Evolutionary conservation across 1,284 basidiomycete genomes (phyloP).

Genomic region (Cystobasidiaceae sp.): DNA sequence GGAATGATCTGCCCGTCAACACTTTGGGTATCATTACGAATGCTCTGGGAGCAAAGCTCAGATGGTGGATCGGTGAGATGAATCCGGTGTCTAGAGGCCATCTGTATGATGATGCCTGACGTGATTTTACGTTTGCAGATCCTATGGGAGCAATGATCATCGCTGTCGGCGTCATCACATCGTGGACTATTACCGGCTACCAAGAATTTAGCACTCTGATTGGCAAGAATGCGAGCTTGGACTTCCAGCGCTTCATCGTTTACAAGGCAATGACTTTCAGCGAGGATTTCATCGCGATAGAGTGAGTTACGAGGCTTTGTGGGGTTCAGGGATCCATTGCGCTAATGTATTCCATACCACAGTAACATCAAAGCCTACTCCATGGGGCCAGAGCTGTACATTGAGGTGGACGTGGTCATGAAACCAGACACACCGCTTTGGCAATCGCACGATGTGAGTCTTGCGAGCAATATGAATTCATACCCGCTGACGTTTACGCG

Average conservation of each 20-base stretch:
- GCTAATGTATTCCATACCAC: neutral
- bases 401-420: slow-evolving; percentile 94
- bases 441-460: slow-evolving; percentile 71
- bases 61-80: slow-evolving; percentile 68
- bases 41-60: slow-evolving; percentile 74
- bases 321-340: neutral
- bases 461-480: neutral
- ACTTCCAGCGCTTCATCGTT: slow-evolving; percentile 82
- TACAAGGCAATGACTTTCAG: slow-evolving; percentile 86
- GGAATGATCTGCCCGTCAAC: slow-evolving; percentile 41
- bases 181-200: slow-evolving; percentile 56
- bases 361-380: slow-evolving; percentile 42
- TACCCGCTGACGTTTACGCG: neutral
- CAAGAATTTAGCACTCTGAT: slow-evolving; percentile 78
- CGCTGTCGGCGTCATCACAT: slow-evolving; percentile 68
- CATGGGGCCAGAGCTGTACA: slow-evolving; percentile 68
- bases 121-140: slow-evolving; percentile 56
- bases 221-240: slow-evolving; percentile 82
- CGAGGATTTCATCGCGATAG: slow-evolving; percentile 58
- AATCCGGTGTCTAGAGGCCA: slow-evolving; percentile 48
- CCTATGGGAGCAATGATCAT: slow-evolving; percentile 56
- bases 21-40: slow-evolving; percentile 69
- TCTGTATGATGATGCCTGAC: slow-evolving; percentile 50
- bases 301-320: slow-evolving; percentile 2
- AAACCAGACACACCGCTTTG: slow-evolving; percentile 78